Evolutionary conservation across 108 stramenopile species (phyloP), one percentile per base, ranked within the genome.

Genomic region (Cyclotella baltica): DNA sequence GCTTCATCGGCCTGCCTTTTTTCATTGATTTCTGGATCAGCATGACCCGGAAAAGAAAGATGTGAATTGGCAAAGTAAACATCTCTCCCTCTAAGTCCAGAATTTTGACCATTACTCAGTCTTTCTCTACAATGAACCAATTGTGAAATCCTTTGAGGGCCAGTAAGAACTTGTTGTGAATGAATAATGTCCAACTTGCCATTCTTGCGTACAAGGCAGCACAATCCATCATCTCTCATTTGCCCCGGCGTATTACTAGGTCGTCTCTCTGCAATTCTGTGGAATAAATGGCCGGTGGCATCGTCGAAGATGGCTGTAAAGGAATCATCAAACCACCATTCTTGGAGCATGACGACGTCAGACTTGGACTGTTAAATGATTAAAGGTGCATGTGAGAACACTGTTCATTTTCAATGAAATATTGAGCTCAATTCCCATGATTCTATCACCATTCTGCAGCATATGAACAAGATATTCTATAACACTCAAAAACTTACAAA

Each of bases 81-180:
- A 33, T 62, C 20, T 20, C 83, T 55, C 4, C 64, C 35, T 38
- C 34, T 31, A 28, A 52, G 36, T 23, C 38, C 55, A 1, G n/a
- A n/a, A n/a, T n/a, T n/a, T n/a, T n/a, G n/a, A n/a, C n/a, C n/a
- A n/a, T 53, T 40, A 19, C 58, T 0, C 36, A 19, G 25, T 46
- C 65, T 61, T 63, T 84, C 83, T 55, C 51, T 62, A 43, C 78
- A 80, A 16, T 77, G 63, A 1, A 84, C 50, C 47, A 84, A 65
- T 63, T 84, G 83, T 23, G 83, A 78, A 31, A 84, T 84, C 64
- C 83, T 47, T 28, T 78, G 77, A 15, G 78, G 83, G 9, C 78
- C 83, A 0, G 83, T 84, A 36, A 47, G 31, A 11, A 84, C 62
- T 33, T 64, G 58, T 0, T 27, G 28, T 5, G 83, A 84, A 18